These are phyloP conservation scores for Cronartium quercuum DNA, from an alignment of 1,284 basidiomycete genomes.

Conservation along the genomic window DNA sequence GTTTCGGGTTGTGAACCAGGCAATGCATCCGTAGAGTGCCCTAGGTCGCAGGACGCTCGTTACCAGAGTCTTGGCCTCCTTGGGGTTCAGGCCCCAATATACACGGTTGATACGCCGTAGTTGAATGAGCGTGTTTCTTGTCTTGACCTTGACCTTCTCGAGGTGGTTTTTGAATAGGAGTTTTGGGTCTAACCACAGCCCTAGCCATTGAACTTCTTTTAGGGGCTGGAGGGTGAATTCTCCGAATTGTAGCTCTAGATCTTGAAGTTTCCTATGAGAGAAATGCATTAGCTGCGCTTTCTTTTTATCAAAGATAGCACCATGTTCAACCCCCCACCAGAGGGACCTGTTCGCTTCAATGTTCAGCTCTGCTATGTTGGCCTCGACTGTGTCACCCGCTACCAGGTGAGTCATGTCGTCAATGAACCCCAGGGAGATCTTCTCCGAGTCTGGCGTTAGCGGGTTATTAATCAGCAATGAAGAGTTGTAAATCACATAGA, in stretches of 20 bases:
- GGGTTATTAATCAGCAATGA: background rate
- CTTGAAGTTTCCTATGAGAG: background rate
- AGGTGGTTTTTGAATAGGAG: background rate
- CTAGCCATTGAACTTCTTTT: background rate
- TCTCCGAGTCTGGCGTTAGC: background rate
- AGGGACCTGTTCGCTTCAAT: background rate
- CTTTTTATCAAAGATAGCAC: background rate
- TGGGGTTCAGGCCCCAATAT: background rate
- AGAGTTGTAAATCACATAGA: constrained; percentile 11
- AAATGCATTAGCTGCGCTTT: background rate
- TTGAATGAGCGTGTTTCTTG: background rate
- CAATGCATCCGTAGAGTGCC: background rate
- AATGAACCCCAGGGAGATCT: background rate
- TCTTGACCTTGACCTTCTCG: background rate
- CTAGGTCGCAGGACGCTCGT: background rate
- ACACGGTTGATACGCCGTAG: background rate
- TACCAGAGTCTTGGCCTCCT: background rate
- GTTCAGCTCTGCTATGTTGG: background rate
- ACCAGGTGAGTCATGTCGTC: background rate
- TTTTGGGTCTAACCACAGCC: background rate
- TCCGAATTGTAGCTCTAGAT: background rate
- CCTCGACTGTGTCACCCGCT: background rate
- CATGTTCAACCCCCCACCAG: background rate
- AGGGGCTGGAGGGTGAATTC: background rate
- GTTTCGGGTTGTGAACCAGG: background rate